Percentiles rank a stretch among this genome's conserved stretches.
Conservation (phyloP, 208 protist species). For the Strigomonas galati region DNA sequence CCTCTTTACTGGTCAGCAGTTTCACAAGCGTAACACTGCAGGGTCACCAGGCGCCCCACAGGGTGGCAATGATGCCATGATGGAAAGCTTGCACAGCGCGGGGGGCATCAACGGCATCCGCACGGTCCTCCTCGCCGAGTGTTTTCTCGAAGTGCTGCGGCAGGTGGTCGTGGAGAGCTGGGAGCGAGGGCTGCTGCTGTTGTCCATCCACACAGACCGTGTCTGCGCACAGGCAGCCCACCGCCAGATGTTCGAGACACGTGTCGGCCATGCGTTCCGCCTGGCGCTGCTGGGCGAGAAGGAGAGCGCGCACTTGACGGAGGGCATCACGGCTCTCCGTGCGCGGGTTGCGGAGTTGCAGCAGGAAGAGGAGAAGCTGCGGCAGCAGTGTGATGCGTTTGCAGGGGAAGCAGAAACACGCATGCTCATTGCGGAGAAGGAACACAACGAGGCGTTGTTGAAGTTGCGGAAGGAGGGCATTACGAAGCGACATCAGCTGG, state of each 20-base stretch:
- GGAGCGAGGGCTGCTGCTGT: slow-evolving; percentile 80
- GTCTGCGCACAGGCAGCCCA: slow-evolving; percentile 75
- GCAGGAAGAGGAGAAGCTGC: slow-evolving; percentile 60
- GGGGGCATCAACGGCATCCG: slow-evolving; percentile 78
- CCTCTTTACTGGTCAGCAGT: slow-evolving; percentile 31
- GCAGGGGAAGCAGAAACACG: slow-evolving; percentile 66
- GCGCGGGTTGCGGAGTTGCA: slow-evolving; percentile 42
- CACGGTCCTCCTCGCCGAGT: slow-evolving; percentile 75
- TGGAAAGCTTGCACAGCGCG: slow-evolving; percentile 10
- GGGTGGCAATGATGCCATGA: background rate
- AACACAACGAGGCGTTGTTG: slow-evolving; percentile 67
- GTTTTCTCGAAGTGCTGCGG: slow-evolving; percentile 85
- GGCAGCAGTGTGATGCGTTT: slow-evolving; percentile 60
- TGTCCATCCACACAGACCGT: slow-evolving; percentile 76
- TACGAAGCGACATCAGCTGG: slow-evolving; percentile 73
- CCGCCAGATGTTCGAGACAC: slow-evolving; percentile 78
- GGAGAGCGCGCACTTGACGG: slow-evolving; percentile 58
- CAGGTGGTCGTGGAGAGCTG: slow-evolving; percentile 80
- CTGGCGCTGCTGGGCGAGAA: slow-evolving; percentile 86
- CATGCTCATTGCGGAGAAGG: slow-evolving; percentile 74
- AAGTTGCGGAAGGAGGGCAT: slow-evolving; percentile 77
- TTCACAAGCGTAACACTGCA: background rate
- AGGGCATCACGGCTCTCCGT: slow-evolving; percentile 48
- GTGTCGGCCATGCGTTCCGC: slow-evolving; percentile 82
- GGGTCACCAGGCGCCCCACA: background rate